Conservation (phyloP, 202 grass and related monocot genomes). For the Carex arenaria region DNA sequence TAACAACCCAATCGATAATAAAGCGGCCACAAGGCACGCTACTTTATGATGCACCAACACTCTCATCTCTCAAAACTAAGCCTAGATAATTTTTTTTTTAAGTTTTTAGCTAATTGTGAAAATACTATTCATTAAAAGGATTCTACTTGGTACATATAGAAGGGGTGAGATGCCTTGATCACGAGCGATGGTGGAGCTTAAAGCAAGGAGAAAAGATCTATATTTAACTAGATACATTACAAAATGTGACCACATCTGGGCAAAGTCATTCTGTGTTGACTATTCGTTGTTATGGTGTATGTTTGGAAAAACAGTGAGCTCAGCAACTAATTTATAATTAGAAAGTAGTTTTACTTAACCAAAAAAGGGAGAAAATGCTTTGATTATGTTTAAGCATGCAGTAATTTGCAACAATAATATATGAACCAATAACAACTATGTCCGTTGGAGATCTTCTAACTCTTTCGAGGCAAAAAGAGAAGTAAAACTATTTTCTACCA, state of each 20-base stretch:
- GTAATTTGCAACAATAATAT: not conserved
- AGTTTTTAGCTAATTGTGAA: constrained; percentile 7
- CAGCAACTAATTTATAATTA: constrained; percentile 12
- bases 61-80: constrained; percentile 18
- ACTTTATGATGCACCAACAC: not conserved
- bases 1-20: constrained; percentile 11
- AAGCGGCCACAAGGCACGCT: constrained; percentile 9
- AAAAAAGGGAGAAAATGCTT: not conserved
- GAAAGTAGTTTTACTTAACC: not conserved
- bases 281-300: not conserved
- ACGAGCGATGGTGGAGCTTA: constrained; percentile 8
- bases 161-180: not conserved
- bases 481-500: not conserved
- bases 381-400: not conserved
- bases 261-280: constrained; percentile 1
- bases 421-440: not conserved
- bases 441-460: not conserved
- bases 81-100: not conserved
- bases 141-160: constrained; percentile 9
- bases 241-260: not conserved
- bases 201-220: constrained; percentile 14
- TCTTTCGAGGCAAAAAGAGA: not conserved
- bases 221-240: constrained; percentile 6
- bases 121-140: constrained; percentile 5
- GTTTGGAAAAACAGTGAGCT: constrained; percentile 8